Percentiles rank a stretch among this genome's conserved stretches.
These are phyloP conservation scores for Pseudogymnoascus verrucosus DNA, from an alignment of 2,329 filamentous ascomycete species.

Conservation along the genomic window DNA sequence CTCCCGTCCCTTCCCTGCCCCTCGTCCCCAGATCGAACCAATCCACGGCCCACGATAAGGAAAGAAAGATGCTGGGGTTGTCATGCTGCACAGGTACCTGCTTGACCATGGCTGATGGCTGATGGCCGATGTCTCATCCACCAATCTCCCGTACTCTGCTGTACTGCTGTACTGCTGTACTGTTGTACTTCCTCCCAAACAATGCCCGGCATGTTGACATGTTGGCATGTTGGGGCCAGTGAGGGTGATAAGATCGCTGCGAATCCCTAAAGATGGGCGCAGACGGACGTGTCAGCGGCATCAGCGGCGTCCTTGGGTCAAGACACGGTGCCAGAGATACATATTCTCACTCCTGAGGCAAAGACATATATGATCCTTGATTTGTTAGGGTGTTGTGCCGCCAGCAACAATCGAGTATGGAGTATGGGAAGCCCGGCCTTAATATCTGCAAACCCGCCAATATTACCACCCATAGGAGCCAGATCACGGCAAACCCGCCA, in stretches of 20 bases:
- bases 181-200: not conserved
- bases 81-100: slow-evolving; percentile 1
- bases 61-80: not conserved
- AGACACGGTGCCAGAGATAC: not conserved
- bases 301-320: not conserved
- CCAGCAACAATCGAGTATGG: not conserved
- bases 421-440: not conserved
- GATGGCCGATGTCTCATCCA: not conserved
- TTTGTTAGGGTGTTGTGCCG: not conserved
- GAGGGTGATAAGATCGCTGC: not conserved
- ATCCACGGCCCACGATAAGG: not conserved
- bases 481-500: not conserved
- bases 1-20: not conserved
- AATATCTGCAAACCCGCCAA: not conserved
- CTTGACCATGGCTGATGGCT: slow-evolving; percentile 2
- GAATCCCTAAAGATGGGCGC: not conserved
- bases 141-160: not conserved
- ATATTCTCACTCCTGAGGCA: not conserved
- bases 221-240: not conserved
- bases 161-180: not conserved
- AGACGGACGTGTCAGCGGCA: not conserved
- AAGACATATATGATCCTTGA: not conserved
- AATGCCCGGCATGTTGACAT: not conserved
- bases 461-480: not conserved
- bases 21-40: not conserved